Base-by-base conservation (phyloP, 352 stramenopile genomes). In the Globisporangium sylvaticum region DNA sequence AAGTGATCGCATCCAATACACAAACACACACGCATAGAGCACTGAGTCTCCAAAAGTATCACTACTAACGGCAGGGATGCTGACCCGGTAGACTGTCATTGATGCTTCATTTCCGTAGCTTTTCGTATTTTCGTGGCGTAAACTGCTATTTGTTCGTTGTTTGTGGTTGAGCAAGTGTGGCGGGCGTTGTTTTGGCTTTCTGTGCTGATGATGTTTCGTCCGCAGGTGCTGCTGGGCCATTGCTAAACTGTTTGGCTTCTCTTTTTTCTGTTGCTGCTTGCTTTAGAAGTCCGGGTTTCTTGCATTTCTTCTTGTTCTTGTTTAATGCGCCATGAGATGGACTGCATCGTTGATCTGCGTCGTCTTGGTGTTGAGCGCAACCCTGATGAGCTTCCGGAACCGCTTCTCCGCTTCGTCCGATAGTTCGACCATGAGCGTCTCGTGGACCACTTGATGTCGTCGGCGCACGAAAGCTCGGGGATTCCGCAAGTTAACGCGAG, bases 341-440 rank as follows among this genome's bases (percentile, higher is more conserved):
- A 94, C 83, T 0, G 88, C 87, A 61, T 94, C 84, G 66, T 94
- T 96, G 61, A 94, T 69, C 34, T 89, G 87, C 44, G 89, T 96
- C 18, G 87, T 87, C 68, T 80, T 90, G 42, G 84, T 92, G 63
- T 87, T 73, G 32, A 96, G 67, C 31, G 87, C 80, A 57, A 89
- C 83, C 52, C 82, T 67, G 65, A 96, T 94, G 58, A 96, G 80
- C 54, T 91, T 88, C 46, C 80, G 73, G 72, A 96, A 93, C 14
- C 76, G 75, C 32, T 75, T 64, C 31, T 74, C 69, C 37, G 87
- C 87, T 31, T 82, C 77, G 54, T 96, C 86, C 9, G 73, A 70
- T 12, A 90, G 64, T 8, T 91, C 79, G 22, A 96, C 72, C 84
- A 95, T 91, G 48, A 96, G 76, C 44, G 86, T 87, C 37, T 80